phyloP scores from a whole-genome alignment of 257 asterid species.

The Plantago ovata region DNA sequence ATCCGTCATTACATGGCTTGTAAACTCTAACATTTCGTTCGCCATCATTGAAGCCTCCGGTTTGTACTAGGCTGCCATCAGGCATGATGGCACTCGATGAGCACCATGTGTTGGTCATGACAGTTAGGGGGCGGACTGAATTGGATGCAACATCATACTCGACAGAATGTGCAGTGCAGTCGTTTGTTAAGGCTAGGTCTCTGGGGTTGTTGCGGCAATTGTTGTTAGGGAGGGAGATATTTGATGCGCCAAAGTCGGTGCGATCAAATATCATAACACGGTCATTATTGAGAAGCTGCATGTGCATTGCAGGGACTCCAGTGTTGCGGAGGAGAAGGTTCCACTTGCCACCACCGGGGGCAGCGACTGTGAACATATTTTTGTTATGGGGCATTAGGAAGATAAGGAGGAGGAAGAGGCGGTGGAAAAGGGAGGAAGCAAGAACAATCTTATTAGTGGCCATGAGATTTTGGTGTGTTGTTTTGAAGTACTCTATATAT shows the following conservation, averaged over 20 bases:
- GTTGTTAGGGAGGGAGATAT: background rate
- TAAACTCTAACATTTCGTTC: background rate
- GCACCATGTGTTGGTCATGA: background rate
- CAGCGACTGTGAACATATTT: background rate
- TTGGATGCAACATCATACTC: background rate
- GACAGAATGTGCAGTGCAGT: constrained; percentile 3
- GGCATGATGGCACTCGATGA: background rate
- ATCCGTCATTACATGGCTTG: background rate
- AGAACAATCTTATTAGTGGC: background rate
- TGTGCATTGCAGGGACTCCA: constrained; percentile 1
- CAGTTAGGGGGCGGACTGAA: background rate
- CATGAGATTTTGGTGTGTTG: background rate
- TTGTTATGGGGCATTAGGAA: constrained; percentile 6
- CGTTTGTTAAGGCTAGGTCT: background rate
- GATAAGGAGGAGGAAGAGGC: too few relatives aligned
- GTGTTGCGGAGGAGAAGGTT: background rate
- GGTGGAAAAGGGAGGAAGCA: too few relatives aligned
- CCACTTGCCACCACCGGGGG: background rate
- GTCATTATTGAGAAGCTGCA: constrained; percentile 1
- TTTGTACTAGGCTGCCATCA: background rate
- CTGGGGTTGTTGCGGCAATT: background rate
- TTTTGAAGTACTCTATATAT: too few relatives aligned
- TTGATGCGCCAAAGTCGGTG: background rate
- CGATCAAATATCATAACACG: background rate
- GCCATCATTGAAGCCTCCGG: background rate